Conservation (phyloP, 345 rosid species). For the Gossypium mustelinum region DNA sequence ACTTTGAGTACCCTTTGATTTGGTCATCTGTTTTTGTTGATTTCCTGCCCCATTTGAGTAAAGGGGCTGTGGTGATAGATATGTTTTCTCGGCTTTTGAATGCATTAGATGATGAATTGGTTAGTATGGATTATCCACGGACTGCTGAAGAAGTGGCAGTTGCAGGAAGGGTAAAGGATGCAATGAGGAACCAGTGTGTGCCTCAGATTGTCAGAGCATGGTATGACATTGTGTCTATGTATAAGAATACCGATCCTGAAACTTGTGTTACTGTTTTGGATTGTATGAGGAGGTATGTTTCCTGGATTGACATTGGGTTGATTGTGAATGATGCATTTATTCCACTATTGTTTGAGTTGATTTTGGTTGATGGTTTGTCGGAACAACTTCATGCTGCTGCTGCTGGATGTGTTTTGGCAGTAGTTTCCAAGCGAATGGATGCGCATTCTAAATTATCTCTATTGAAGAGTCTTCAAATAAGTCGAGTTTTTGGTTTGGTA, state of each 20-base stretch:
- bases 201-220: slow-evolving; percentile 81
- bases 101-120: slow-evolving; percentile 82
- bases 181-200: slow-evolving; percentile 94
- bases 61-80: slow-evolving; percentile 69
- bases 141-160: slow-evolving; percentile 54
- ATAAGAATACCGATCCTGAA: slow-evolving; percentile 63
- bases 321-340: slow-evolving; percentile 70
- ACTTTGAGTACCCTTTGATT: slow-evolving; percentile 77
- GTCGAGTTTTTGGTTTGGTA: slow-evolving; percentile 60
- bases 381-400: slow-evolving; percentile 80
- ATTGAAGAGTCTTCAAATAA: slow-evolving; percentile 62
- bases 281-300: slow-evolving; percentile 74
- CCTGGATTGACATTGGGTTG: slow-evolving; percentile 91
- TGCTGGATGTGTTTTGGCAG: slow-evolving; percentile 78
- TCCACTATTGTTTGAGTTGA: slow-evolving; percentile 70
- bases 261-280: slow-evolving; percentile 66
- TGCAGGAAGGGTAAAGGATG: slow-evolving; percentile 80
- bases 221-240: slow-evolving; percentile 69
- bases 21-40: slow-evolving; percentile 85
- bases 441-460: slow-evolving; percentile 61
- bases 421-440: slow-evolving; percentile 89
- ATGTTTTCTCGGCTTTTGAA: slow-evolving; percentile 92
- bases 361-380: slow-evolving; percentile 53
- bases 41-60: slow-evolving; percentile 53
- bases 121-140: slow-evolving; percentile 86